Evolutionary conservation across 108 stramenopile genomes (phyloP).

Genomic region (Fistulifera pelliculosa): DNA sequence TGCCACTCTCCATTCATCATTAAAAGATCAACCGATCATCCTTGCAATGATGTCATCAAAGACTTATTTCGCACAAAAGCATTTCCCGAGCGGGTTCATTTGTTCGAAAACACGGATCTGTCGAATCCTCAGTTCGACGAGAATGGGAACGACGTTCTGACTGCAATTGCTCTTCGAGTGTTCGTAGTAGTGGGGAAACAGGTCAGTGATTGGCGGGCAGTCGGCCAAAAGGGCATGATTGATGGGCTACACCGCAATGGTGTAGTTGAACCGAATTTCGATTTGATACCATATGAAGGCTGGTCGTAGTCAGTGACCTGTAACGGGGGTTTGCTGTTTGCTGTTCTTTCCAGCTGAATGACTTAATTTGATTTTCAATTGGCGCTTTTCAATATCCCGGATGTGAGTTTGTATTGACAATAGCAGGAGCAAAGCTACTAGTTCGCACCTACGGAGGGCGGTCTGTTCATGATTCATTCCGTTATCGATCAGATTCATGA

Average conservation of each 20-base stretch:
- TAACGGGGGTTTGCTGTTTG: no score
- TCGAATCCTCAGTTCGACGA: constrained; percentile 23
- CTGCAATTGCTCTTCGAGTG: constrained; percentile 32
- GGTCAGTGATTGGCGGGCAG: constrained; percentile 30
- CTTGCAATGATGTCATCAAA: constrained; percentile 32
- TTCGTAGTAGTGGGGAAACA: constrained; percentile 36
- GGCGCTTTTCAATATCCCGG: no score
- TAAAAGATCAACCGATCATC: constrained; percentile 22
- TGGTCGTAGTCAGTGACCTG: no score
- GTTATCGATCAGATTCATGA: no score
- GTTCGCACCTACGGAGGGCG: no score
- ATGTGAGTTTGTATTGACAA: no score
- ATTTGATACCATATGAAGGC: constrained; percentile 25
- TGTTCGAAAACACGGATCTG: constrained; percentile 43
- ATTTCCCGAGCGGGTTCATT: constrained; percentile 23
- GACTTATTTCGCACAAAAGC: constrained; percentile 14
- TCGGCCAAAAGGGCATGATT: constrained; percentile 26
- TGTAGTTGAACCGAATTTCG: constrained; percentile 28
- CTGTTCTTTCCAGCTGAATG: no score
- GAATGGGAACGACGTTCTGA: constrained; percentile 12
- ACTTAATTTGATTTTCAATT: no score
- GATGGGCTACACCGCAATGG: constrained; percentile 33
- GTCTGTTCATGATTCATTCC: no score
- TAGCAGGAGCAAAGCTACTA: no score
- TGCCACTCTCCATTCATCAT: constrained; percentile 14